Conservation (phyloP, 495 filamentous ascomycete genomes). For the Daldinia decipiens region DNA sequence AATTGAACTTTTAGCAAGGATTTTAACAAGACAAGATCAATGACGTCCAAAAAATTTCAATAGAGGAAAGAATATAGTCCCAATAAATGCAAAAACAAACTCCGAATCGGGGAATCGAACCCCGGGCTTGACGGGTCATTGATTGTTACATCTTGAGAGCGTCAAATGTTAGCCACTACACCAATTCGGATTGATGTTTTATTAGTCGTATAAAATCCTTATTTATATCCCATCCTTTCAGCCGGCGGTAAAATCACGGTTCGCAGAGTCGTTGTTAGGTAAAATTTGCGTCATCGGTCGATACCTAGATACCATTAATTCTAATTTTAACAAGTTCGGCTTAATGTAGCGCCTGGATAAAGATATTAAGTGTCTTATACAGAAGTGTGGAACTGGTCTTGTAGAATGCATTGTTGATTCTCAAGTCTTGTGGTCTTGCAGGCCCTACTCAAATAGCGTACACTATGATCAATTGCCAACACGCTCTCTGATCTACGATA, state of each 20-base stretch:
- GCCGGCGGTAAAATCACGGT: constrained; percentile 10
- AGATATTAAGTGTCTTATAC: too few species aligned
- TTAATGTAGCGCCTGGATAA: too few species aligned
- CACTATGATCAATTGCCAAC: too few species aligned
- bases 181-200: constrained; percentile 45
- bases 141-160: constrained; percentile 38
- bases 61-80: neutral
- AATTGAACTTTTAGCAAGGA: neutral
- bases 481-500: too few species aligned
- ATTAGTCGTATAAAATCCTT: neutral
- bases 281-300: neutral
- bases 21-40: neutral
- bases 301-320: too few species aligned
- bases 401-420: too few species aligned
- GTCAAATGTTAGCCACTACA: constrained; percentile 53
- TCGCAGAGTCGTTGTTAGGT: neutral
- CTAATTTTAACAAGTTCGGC: too few species aligned
- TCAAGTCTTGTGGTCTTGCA: too few species aligned
- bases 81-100: constrained; percentile 19
- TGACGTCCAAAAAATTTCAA: neutral
- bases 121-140: constrained; percentile 49
- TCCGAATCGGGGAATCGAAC: constrained; percentile 56
- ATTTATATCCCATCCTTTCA: neutral
- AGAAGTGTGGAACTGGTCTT: too few species aligned
- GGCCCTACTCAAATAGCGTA: too few species aligned